These are phyloP conservation scores for Rosa multiflora DNA, from an alignment of 306 rosid genomes.

Conservation along the genomic window DNA sequence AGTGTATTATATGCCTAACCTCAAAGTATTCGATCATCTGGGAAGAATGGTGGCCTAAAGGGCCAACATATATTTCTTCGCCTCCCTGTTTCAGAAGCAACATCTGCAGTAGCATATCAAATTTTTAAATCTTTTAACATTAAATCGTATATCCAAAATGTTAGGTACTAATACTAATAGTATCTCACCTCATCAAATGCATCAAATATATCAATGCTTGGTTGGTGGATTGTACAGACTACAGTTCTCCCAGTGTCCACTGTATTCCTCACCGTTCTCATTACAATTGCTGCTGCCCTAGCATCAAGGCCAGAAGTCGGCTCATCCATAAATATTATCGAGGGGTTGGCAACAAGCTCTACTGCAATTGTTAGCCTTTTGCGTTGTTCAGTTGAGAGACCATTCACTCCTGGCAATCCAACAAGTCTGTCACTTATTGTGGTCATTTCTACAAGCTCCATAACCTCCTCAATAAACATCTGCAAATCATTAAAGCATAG, in stretches of 20 bases:
- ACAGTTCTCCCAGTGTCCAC: constrained; percentile 84
- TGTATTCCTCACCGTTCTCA: constrained; percentile 83
- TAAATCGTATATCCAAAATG: background rate
- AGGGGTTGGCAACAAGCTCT: constrained; percentile 86
- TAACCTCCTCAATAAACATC: constrained; percentile 83
- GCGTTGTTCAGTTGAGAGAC: constrained; percentile 76
- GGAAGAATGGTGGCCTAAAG: constrained; percentile 59
- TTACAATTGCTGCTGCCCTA: constrained; percentile 78
- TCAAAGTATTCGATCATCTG: constrained; percentile 56
- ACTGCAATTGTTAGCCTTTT: constrained; percentile 82
- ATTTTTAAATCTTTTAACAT: background rate
- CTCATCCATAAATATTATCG: constrained; percentile 82
- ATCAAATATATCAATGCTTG: constrained; percentile 81
- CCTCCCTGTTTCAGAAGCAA: constrained; percentile 73
- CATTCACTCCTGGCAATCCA: constrained; percentile 73
- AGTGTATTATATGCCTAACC: constrained; percentile 32
- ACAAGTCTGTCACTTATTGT: constrained; percentile 65
- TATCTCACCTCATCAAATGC: constrained; percentile 77
- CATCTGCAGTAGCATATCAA: constrained; percentile 41
- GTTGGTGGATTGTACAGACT: constrained; percentile 89
- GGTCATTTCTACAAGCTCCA: constrained; percentile 71
- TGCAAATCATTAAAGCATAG: constrained; percentile 28
- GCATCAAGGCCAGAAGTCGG: constrained; percentile 92
- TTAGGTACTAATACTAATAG: background rate
- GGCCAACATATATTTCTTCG: constrained; percentile 69